These are phyloP conservation scores for Lomentospora prolificans DNA, from an alignment of 2,329 filamentous ascomycete species.

Conservation along the genomic window DNA sequence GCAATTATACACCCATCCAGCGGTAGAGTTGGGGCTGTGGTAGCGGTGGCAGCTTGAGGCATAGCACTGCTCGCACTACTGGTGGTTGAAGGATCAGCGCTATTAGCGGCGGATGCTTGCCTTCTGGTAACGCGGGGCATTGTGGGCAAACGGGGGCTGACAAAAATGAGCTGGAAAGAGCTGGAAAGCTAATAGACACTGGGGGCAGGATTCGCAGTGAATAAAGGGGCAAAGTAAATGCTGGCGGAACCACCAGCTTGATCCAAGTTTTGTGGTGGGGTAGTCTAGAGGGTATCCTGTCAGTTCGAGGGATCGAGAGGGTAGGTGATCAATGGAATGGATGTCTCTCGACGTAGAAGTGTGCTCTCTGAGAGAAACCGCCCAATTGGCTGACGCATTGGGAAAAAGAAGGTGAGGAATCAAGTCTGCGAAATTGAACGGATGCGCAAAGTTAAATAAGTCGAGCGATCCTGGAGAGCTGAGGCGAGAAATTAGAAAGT, in stretches of 20 bases:
- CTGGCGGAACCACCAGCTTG: too few species aligned
- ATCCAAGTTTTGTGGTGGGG: too few species aligned
- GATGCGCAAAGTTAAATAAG: background rate
- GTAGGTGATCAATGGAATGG: too few species aligned
- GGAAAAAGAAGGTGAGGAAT: background rate
- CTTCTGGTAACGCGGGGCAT: constrained; percentile 2
- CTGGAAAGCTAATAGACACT: background rate
- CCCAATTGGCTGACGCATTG: background rate
- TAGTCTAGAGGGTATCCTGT: too few species aligned
- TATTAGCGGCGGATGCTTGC: background rate
- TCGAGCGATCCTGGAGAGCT: background rate
- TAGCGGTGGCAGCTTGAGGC: constrained; percentile 5
- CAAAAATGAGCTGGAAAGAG: background rate
- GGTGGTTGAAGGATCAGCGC: background rate
- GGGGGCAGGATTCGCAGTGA: background rate
- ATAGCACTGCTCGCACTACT: background rate
- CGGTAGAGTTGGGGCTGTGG: constrained; percentile 16
- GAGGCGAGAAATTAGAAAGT: background rate
- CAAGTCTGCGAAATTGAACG: background rate
- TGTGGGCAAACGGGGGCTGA: too few species aligned
- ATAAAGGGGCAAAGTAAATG: too few species aligned
- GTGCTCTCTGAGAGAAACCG: too few species aligned
- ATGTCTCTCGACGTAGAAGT: too few species aligned
- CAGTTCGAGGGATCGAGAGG: too few species aligned
- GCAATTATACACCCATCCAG: constrained; percentile 42